These are phyloP conservation scores for Misopates orontium DNA, from an alignment of 257 asterid species.

Conservation along the genomic window DNA sequence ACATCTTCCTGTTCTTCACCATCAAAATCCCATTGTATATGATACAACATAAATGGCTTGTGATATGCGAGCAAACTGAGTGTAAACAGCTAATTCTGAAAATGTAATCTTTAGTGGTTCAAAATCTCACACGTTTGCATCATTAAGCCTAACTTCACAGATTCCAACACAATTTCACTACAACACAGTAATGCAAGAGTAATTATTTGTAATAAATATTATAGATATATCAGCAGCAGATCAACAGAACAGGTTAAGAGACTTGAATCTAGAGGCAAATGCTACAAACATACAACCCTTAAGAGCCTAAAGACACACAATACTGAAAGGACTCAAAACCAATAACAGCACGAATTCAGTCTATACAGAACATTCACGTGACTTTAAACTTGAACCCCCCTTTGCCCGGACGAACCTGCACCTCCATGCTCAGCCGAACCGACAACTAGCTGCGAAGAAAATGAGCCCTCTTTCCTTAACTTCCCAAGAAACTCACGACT, in stretches of 20 bases:
- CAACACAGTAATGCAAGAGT: no score
- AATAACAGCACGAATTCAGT: slow-evolving; percentile 8
- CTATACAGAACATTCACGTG: slow-evolving; percentile 26
- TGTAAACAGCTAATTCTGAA: no score
- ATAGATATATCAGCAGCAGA: background rate
- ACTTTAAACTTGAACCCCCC: slow-evolving; percentile 41
- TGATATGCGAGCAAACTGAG: no score
- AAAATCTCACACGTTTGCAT: no score
- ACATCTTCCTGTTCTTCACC: no score
- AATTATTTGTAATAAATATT: no score
- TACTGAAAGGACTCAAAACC: slow-evolving; percentile 16
- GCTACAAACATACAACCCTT: slow-evolving; percentile 24
- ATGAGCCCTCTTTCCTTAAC: slow-evolving; percentile 55
- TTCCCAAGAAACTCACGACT: slow-evolving; percentile 72
- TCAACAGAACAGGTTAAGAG: slow-evolving; percentile 9
- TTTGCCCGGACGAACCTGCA: slow-evolving; percentile 57
- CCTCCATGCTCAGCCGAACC: slow-evolving; percentile 58
- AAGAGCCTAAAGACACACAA: slow-evolving; percentile 19
- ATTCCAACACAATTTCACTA: no score
- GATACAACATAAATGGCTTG: no score
- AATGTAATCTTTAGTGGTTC: no score
- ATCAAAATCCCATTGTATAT: no score
- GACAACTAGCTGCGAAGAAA: slow-evolving; percentile 53
- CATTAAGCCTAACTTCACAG: no score
- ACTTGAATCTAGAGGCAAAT: slow-evolving; percentile 19